Evolutionary conservation across 768 basidiomycete species (phyloP), one percentile per base, ranked within the genome.

Genomic region (Hygrophorus russula): DNA sequence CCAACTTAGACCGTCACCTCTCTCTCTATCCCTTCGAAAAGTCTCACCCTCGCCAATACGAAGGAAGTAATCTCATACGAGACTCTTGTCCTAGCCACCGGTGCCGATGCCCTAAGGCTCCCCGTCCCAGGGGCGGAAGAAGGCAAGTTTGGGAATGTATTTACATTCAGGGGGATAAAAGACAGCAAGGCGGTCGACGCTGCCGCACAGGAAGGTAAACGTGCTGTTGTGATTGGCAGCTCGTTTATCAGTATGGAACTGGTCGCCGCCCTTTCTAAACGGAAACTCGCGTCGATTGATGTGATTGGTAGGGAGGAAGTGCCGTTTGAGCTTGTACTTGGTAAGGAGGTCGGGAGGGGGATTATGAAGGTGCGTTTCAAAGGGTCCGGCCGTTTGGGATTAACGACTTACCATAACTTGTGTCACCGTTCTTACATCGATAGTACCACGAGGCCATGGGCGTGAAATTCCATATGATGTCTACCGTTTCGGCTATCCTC

Each of bases 201-300:
- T 83, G 80, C 71, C 39, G 73, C 72, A 29, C 65, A 82, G 61
- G 82, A 86, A 50, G 82, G 82, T 28, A 85, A 89, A 60, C 68
- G 69, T 39, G 59, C 83, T 46, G 88, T 90, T 27, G 74, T 93
- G 10, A 81, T 94, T 49, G 92, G 92, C 2, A 83, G 80, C 39
- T 87, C 83, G 11, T 96, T 93, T 65, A 96, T 96, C 53, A 78
- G 83, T 44, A 88, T 96, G 88, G 87, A 92, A 58, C 67, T 90
- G n/a, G 87, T 88, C 5, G 71, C 67, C n/a, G 83, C 87, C 0
- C 61, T 84, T 2, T 60, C 76, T 6, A 78, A 78, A 52, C 78
- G 83, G 42, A 81, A 82, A 50, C 78, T 89, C 15, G 82, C 82
- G 10, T 82, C 80, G 24, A 80, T 92, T 35, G 79, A 86, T 49